A percentile compares a stretch with the other conserved stretches of the same genome.
Evolutionary conservation across 1,284 basidiomycete species (phyloP).

Genomic region (Papiliotrema nemorosa): DNA sequence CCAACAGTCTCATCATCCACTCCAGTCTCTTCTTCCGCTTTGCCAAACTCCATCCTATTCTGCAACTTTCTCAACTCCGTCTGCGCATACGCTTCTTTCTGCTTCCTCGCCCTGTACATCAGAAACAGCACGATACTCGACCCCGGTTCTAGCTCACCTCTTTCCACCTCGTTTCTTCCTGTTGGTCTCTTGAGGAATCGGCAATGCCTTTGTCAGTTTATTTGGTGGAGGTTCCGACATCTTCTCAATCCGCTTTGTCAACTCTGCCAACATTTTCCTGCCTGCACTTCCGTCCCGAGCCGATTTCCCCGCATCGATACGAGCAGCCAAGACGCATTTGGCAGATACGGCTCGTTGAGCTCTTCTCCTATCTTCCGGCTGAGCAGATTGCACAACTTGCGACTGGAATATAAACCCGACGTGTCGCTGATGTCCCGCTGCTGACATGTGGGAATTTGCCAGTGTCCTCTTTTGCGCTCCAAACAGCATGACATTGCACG

Average conservation of each 20-base stretch:
- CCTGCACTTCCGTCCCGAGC: conserved; percentile 78
- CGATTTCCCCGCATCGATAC: conserved; percentile 84
- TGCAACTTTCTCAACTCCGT: conserved; percentile 95
- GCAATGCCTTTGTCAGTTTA: conserved; percentile 90
- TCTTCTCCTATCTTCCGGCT: conserved; percentile 87
- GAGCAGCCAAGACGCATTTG: conserved; percentile 82
- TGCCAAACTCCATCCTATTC: conserved; percentile 94
- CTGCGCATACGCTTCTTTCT: conserved; percentile 94
- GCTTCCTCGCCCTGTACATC: conserved; percentile 74
- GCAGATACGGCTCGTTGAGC: conserved; percentile 90
- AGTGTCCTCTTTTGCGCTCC: conserved; percentile 84
- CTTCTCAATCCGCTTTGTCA: conserved; percentile 87
- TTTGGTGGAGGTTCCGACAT: conserved; percentile 90
- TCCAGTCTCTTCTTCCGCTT: conserved; percentile 91
- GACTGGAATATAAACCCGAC: conserved; percentile 96
- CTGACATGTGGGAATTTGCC: conserved; percentile 69
- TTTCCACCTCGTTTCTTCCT: conserved; percentile 95
- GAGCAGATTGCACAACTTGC: conserved; percentile 76
- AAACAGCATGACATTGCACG: conserved; percentile 92
- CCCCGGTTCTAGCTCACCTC: conserved; percentile 56
- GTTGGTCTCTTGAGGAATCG: conserved; percentile 92
- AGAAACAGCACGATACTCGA: not conserved
- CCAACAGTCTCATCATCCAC: conserved; percentile 96
- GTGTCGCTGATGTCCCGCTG: conserved; percentile 73
- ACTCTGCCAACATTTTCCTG: conserved; percentile 70